Percentiles rank a stretch among this genome's conserved stretches.
phyloP scores from a whole-genome alignment of 2,329 filamentous ascomycete genomes.

The Penicillium sp. region DNA sequence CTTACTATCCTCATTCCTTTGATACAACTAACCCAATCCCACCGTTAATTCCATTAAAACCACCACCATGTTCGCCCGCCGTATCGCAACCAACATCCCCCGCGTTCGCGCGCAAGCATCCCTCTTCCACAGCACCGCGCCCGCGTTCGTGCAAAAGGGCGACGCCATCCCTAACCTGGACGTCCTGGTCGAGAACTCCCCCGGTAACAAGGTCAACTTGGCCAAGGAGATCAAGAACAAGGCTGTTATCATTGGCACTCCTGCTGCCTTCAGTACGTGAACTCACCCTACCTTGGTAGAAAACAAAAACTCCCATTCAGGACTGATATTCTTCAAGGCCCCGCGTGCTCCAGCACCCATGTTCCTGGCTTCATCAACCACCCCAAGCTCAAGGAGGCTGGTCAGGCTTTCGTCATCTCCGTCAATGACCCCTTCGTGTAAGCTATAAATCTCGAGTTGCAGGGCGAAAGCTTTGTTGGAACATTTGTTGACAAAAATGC shows the following conservation, averaged over 20 bases:
- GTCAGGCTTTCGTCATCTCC: conserved; percentile 82
- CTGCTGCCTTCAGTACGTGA: conserved; percentile 68
- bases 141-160: conserved; percentile 66
- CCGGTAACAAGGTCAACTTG: conserved; percentile 87
- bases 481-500: conserved; percentile 9
- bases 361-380: conserved; percentile 85
- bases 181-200: conserved; percentile 78
- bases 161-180: conserved; percentile 76
- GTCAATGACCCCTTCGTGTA: conserved; percentile 97
- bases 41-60: neutral
- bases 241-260: conserved; percentile 81
- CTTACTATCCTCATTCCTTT: neutral
- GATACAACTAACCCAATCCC: neutral
- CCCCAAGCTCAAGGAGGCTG: conserved; percentile 73
- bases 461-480: neutral
- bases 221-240: conserved; percentile 73
- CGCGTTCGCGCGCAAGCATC: conserved; percentile 34
- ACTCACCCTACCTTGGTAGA: neutral
- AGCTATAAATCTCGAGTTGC: conserved; percentile 36
- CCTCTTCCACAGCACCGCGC: conserved; percentile 42
- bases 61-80: conserved; percentile 41
- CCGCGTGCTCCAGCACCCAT: conserved; percentile 67
- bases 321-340: conserved; percentile 42
- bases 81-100: conserved; percentile 34
- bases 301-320: neutral